Percentiles rank a stretch among this genome's conserved stretches.
phyloP scores from a whole-genome alignment of 2,329 filamentous ascomycete genomes.

The Plectosphaerella cucumerina region DNA sequence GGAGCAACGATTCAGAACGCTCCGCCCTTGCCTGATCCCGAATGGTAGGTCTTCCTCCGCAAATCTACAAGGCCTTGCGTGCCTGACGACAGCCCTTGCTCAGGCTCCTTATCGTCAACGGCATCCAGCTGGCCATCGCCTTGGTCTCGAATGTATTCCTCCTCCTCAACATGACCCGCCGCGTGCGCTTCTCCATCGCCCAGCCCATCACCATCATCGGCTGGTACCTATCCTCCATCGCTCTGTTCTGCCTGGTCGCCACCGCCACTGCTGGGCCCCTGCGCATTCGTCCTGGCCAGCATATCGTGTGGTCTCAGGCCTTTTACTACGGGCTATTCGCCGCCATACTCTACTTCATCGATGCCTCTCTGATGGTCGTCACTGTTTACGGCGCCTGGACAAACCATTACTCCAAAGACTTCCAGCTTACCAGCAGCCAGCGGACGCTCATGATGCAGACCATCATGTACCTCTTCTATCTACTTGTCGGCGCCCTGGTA shows the following conservation, averaged over 20 bases:
- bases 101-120: constrained; percentile 72
- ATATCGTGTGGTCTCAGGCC: constrained; percentile 70
- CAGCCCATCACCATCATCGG: constrained; percentile 78
- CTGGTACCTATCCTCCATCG: constrained; percentile 64
- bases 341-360: constrained; percentile 73
- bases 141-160: constrained; percentile 77
- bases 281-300: constrained; percentile 31
- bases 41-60: constrained; percentile 48
- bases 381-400: constrained; percentile 74
- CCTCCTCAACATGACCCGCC: constrained; percentile 79
- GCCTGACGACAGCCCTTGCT: neutral
- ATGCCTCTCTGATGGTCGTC: constrained; percentile 69
- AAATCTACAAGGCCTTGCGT: neutral
- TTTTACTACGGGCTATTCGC: constrained; percentile 85
- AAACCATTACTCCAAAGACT: constrained; percentile 72
- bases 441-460: constrained; percentile 88
- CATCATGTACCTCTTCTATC: constrained; percentile 77
- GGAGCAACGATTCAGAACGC: constrained; percentile 45
- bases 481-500: constrained; percentile 71
- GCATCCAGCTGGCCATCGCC: constrained; percentile 70
- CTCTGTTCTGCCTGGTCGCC: constrained; percentile 61
- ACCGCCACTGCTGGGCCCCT: constrained; percentile 62
- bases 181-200: constrained; percentile 75
- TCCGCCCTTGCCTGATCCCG: constrained; percentile 58
- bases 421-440: constrained; percentile 73